Evolutionary conservation across 2,329 filamentous ascomycete species (phyloP), one percentile per base, ranked within the genome.

Genomic region (Aspergillus japonicus): DNA sequence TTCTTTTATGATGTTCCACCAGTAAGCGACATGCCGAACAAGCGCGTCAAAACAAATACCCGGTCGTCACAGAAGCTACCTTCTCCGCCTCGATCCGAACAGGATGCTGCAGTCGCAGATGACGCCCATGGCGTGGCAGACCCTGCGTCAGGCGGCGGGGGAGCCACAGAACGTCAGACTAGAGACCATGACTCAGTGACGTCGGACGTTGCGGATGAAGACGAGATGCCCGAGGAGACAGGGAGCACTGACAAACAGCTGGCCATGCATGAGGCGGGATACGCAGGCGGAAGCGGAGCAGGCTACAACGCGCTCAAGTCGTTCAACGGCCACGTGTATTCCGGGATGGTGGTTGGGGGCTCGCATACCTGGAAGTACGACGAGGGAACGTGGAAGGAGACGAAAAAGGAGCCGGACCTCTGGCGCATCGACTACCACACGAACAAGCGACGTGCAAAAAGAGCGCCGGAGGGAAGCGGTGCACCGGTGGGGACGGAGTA

Each of bases 331-430:
- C 70, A 73, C 47, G 64, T 70, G 24, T 75, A 74, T 57, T 72
- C 75, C 10, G 74, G 71, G 4, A 78, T 75, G 66, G 70, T 72
- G 1, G 69, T 77, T 35, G 73, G 74, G 10, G 73, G 72, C 8
- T 74, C 73, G 0, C 72, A 75, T 56, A 74, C 66, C 26, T 76
- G 74, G 73, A 74, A 69, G 48, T 76, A 76, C 50, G 71, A 75
- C 23, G 65, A 65, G n/a, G 73, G 73, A 0, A 57, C 65, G 11
- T 75, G 72, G 72, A 72, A 71, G 47, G 73, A 75, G 54, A 75
- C 73, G 4, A 75, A 73, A 50, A 64, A 69, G 31, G 73, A 74
- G 50, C 73, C 73, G 2, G 72, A 76, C 63, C 62, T 73, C 5
- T 76, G 74, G 72, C 64, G 65, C 42, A 69, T 75, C 29, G 69